phyloP scores from a whole-genome alignment of 768 basidiomycete genomes.

The Russula earlei region DNA sequence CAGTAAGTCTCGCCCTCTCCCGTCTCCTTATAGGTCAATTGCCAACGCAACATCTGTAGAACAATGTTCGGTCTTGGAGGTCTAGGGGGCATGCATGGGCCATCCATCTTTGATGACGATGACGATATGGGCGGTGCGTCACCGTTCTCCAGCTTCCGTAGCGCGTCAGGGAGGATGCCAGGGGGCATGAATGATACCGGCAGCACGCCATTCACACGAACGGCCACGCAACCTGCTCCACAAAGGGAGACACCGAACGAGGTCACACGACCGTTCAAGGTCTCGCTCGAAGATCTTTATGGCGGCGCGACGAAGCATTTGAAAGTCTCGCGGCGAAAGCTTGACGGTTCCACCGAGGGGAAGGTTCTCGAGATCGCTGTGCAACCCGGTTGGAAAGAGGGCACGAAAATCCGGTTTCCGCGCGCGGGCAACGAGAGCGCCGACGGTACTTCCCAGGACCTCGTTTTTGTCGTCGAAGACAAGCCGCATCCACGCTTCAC shows the following conservation, averaged over 20 bases:
- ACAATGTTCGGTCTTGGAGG: constrained; percentile 45
- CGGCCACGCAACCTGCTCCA: constrained; percentile 26
- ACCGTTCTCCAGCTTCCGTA: constrained; percentile 27
- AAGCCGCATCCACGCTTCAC: constrained; percentile 74
- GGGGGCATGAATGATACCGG: constrained; percentile 35
- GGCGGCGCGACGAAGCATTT: constrained; percentile 79
- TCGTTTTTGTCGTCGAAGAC: constrained; percentile 97
- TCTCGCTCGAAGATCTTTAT: constrained; percentile 82
- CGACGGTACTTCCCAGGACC: constrained; percentile 65
- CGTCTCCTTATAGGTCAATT: background rate
- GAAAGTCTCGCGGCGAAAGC: constrained; percentile 67
- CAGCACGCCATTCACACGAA: background rate
- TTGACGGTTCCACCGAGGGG: constrained; percentile 72
- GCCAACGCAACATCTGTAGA: constrained; percentile 29
- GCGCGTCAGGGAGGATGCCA: constrained; percentile 53
- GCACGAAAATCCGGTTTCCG: constrained; percentile 88
- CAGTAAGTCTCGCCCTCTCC: constrained; percentile 45
- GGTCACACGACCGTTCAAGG: constrained; percentile 72
- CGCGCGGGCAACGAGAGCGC: constrained; percentile 74
- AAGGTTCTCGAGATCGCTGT: constrained; percentile 76
- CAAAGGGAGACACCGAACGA: constrained; percentile 34
- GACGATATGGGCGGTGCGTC: constrained; percentile 38
- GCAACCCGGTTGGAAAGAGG: constrained; percentile 90
- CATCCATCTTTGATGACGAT: constrained; percentile 26
- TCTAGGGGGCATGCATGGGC: constrained; percentile 26